Evolutionary conservation across 192 early-diverging fungal genomes (phyloP), one percentile per base, ranked within the genome.

Genomic region (Umbelopsis sp.): DNA sequence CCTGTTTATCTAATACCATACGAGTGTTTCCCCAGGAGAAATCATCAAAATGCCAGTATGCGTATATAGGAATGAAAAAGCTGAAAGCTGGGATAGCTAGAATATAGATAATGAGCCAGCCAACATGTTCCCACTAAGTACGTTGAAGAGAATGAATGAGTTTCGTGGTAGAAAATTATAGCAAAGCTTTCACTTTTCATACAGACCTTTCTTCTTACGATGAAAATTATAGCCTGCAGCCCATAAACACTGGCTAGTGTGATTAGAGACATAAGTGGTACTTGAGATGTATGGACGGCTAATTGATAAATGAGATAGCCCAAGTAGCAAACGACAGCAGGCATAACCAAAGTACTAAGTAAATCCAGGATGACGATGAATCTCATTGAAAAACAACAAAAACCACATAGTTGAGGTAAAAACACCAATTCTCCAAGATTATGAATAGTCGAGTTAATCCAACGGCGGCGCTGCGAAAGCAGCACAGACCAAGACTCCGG

Each of bases 361-460:
- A 98, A 78, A 84, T 98, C 96, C 69, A 98, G 86, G 70, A 96
- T 94, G 51, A 98, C 93, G 41, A 98, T 91, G 70, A 98, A 94
- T 12, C 95, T 88, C 92, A 98, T 95, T 46, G 94, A 96, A 82
- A 97, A 98, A 81, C 94, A 95, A 76, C 95, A 91, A 86, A 93
- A 95, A 33, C 98, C 97, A 71, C 98, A 98, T 23, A 98, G 89
- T 65, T 97, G 95, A 15, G 92, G 92, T 71, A 99, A 81, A 73
- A 94, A 91, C 22, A 95, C 75, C 58, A 99, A 81, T 78, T 99
- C 98, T 67, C 96, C 88, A 71, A 98, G 85, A 75, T 99, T 99
- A 84, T 99, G 98, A 7, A 99, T 91, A 5, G 98, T 99, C 45
- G 96, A 97, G 84, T 99, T 99, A 75, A 99, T 99, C 98, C 98